phyloP scores from a whole-genome alignment of 2,329 filamentous ascomycete genomes.

The Colletotrichum sidae region DNA sequence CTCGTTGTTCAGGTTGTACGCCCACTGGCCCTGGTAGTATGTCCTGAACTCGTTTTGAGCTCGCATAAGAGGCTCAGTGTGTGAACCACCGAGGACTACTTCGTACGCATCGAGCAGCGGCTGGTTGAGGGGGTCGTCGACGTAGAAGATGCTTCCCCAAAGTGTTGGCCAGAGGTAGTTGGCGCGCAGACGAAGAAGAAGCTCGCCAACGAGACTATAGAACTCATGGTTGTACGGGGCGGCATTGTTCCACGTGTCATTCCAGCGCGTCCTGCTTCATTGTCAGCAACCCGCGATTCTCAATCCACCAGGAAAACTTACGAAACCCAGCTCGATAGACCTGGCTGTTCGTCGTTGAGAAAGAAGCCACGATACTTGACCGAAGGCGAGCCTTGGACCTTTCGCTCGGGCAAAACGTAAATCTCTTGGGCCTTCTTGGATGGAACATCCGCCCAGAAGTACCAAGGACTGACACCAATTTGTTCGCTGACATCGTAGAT shows the following conservation, averaged over 20 bases:
- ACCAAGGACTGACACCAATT: conserved; percentile 78
- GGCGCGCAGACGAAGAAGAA: conserved; percentile 75
- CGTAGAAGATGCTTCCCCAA: conserved; percentile 79
- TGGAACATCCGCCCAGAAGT: conserved; percentile 75
- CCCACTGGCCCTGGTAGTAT: conserved; percentile 72
- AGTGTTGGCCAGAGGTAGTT: conserved; percentile 82
- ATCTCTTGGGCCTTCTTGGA: conserved; percentile 62
- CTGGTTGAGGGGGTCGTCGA: conserved; percentile 77
- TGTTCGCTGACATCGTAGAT: conserved; percentile 79
- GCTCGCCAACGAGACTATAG: conserved; percentile 77
- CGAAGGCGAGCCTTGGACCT: conserved; percentile 68
- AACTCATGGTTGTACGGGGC: conserved; percentile 69
- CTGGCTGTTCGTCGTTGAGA: conserved; percentile 77
- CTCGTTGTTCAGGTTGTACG: conserved; percentile 76
- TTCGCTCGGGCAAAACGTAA: conserved; percentile 64
- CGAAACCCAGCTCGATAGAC: conserved; percentile 73
- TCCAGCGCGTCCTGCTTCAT: conserved; percentile 47
- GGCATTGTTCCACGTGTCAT: conserved; percentile 57
- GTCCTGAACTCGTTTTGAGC: conserved; percentile 67
- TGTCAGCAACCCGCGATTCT: background rate
- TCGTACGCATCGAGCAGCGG: conserved; percentile 79
- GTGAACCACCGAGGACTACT: conserved; percentile 78
- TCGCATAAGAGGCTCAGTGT: conserved; percentile 78
- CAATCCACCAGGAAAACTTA: conserved; percentile 34
- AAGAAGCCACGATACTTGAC: conserved; percentile 78